phyloP scores from a whole-genome alignment of 2,329 filamentous ascomycete genomes.

The Aureobasidium sp. region DNA sequence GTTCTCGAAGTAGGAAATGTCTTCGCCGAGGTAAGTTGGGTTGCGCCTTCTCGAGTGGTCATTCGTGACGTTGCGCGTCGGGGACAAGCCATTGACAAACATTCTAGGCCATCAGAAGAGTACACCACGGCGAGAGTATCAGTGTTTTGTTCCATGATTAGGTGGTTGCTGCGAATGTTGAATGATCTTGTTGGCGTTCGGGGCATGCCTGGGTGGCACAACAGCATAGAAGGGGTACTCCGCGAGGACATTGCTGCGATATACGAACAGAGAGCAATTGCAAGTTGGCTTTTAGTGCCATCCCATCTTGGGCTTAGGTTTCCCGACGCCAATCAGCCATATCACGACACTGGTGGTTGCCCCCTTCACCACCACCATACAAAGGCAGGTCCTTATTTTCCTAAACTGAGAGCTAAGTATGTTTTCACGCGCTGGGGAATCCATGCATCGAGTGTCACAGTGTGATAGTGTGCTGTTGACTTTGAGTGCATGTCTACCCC shows the following conservation, averaged over 20 bases:
- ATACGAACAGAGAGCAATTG: slow-evolving; percentile 12
- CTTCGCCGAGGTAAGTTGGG: slow-evolving; percentile 67
- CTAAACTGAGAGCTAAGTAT: not conserved
- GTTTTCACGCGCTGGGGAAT: not conserved
- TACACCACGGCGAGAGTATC: slow-evolving; percentile 97
- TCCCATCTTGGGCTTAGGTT: not conserved
- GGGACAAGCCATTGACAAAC: slow-evolving; percentile 16
- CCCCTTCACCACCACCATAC: not conserved
- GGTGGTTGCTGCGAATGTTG: not conserved
- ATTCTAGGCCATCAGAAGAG: slow-evolving; percentile 70
- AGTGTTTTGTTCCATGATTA: slow-evolving; percentile 74
- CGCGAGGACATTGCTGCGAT: slow-evolving; percentile 8
- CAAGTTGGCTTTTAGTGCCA: slow-evolving; percentile 1
- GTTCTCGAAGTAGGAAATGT: slow-evolving; percentile 82
- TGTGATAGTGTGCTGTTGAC: not conserved
- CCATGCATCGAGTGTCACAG: not conserved
- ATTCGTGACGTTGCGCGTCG: not conserved
- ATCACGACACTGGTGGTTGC: not conserved
- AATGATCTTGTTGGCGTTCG: slow-evolving; percentile 1
- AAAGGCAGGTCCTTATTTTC: not conserved
- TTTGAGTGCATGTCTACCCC: not conserved
- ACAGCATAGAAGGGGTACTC: slow-evolving; percentile 3
- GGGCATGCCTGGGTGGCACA: not conserved
- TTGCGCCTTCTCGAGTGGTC: slow-evolving; percentile 1
- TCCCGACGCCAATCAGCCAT: not conserved